Evolutionary conservation across 2,329 filamentous ascomycete species (phyloP), one percentile per base, ranked within the genome.

Genomic region (Pseudogymnoascus sp.): DNA sequence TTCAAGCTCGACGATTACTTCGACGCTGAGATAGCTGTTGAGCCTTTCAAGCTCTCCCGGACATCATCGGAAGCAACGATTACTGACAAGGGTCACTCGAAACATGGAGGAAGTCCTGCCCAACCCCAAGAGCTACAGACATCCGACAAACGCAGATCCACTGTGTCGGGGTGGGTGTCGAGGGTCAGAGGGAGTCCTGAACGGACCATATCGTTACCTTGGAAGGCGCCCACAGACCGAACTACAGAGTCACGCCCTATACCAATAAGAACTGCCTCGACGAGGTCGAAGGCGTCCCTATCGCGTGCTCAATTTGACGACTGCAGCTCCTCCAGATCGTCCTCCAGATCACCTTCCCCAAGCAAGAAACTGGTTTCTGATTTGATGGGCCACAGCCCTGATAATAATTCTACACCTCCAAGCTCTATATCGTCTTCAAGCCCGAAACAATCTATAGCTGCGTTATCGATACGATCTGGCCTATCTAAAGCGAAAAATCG

Each of bases 11-110:
- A 73, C 4, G 70, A 76, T 60, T 72, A 72, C 50, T 73, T 83
- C 65, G 79, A 81, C 67, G 77, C 79, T 63, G 81, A 77, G 31
- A 78, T 80, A 67, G 79, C 79, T 21, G 80, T 82, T 67, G 73
- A 78, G 65, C 77, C 80, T 59, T 72, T 81, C 42, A 71, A 74
- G 10, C 37, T 61, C 33, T 13, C 33, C 7, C 33, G 37, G 19
- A 61, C 14, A 38, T 42, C 37, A 10, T 69, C 73, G n/a, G 33
- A 29, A 14, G 14, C 31, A 6, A 38, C 33, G 3, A n/a, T 37
- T 40, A 26, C 59, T n/a, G 21, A 40, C 6, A 61, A 61, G 13
- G 7, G 24, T n/a, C 19, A 24, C 10, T 38, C 29, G 38, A 62
- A 53, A 33, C 14, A 42, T 50, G 40, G 40, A 19, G 60, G 38